phyloP scores from a whole-genome alignment of 78 protist species.

The Guillardia theta region DNA sequence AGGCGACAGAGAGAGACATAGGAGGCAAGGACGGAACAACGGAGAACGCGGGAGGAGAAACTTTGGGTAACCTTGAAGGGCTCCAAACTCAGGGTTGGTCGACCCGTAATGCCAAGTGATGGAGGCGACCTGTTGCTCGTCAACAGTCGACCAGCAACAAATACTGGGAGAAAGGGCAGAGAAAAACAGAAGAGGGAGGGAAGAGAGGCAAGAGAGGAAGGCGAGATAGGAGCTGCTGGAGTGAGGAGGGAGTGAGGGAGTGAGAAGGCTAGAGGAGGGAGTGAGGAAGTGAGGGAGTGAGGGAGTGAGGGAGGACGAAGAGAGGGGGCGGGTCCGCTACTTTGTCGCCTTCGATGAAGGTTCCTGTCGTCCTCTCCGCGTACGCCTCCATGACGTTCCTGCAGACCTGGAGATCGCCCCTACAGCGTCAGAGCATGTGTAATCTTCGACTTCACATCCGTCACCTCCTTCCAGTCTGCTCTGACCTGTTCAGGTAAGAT shows the following conservation, averaged over 20 bases:
- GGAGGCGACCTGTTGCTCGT: background rate
- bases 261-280: no score
- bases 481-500: no score
- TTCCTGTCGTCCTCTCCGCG: background rate
- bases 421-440: no score
- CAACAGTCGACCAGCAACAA: no score
- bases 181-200: no score
- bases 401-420: background rate
- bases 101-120: background rate
- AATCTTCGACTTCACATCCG: no score
- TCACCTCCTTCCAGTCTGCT: background rate
- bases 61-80: background rate
- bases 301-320: background rate
- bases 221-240: no score
- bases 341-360: background rate
- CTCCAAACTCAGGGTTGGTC: background rate
- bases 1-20: background rate
- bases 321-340: background rate
- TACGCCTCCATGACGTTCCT: background rate
- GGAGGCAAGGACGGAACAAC: background rate
- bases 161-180: no score
- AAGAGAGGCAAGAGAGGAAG: no score
- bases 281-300: no score
- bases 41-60: no score
- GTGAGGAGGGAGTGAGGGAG: no score